These are phyloP conservation scores for Annulohypoxylon stygium DNA, from an alignment of 495 filamentous ascomycete genomes.

Conservation along the genomic window DNA sequence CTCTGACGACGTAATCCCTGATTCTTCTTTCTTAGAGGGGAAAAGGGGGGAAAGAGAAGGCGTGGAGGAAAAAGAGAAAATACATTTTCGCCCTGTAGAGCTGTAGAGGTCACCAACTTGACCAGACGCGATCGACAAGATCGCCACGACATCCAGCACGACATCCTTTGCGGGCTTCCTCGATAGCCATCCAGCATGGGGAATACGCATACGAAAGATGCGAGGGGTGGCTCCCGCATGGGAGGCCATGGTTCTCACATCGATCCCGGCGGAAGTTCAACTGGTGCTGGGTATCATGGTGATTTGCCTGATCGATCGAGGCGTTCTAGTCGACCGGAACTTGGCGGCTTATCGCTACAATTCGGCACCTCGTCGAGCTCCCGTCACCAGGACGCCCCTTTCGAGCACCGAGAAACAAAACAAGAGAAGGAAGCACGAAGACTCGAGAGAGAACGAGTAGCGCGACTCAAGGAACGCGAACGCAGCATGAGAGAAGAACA, in stretches of 20 bases:
- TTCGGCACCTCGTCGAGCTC: constrained; percentile 41
- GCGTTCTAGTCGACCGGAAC: constrained; percentile 47
- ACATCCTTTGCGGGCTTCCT: neutral
- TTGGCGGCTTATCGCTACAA: constrained; percentile 45
- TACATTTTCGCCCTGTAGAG: neutral
- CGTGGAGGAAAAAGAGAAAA: neutral
- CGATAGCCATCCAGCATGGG: constrained; percentile 60
- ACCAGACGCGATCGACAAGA: neutral
- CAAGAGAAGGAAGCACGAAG: constrained; percentile 91
- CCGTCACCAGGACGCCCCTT: constrained; percentile 51
- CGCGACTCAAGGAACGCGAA: constrained; percentile 84
- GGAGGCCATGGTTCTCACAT: constrained; percentile 53
- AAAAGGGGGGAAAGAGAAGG: neutral
- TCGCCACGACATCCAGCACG: neutral
- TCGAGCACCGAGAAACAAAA: constrained; percentile 82
- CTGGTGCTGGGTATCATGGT: constrained; percentile 54
- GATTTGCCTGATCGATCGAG: constrained; percentile 54
- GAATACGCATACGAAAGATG: constrained; percentile 72
- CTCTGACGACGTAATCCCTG: constrained; percentile 11
- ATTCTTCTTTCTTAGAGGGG: neutral
- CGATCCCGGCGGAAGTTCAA: constrained; percentile 49
- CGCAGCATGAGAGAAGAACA: constrained; percentile 93
- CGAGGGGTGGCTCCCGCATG: constrained; percentile 60
- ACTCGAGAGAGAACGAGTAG: constrained; percentile 81
- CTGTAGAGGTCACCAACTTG: neutral